phyloP scores from a whole-genome alignment of 768 basidiomycete genomes.

The Tulasnella sp. region DNA sequence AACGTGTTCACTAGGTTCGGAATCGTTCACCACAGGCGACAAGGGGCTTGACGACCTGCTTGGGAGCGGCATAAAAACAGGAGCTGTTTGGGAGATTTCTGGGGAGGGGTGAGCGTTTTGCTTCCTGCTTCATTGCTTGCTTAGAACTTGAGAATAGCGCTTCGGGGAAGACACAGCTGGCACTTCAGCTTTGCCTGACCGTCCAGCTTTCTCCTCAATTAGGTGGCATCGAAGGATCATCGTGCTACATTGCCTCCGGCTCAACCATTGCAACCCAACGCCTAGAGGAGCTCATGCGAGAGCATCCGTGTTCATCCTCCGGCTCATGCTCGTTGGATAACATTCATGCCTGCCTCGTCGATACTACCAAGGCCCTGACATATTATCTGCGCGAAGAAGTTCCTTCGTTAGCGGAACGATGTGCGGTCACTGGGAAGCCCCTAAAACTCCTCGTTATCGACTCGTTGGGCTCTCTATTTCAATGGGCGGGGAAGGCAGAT shows the following conservation, averaged over 20 bases:
- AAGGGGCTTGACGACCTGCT: conserved; percentile 58
- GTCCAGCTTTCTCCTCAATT: conserved; percentile 62
- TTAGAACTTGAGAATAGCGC: conserved; percentile 50
- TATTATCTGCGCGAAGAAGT: conserved; percentile 53
- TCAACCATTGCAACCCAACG: conserved; percentile 63
- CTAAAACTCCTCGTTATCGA: conserved; percentile 82
- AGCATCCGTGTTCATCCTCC: conserved; percentile 47
- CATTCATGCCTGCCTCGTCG: conserved; percentile 57
- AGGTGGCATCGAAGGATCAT: conserved; percentile 60
- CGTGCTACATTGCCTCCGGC: conserved; percentile 75
- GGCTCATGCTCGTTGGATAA: conserved; percentile 48
- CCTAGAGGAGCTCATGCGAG: conserved; percentile 58
- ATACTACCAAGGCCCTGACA: conserved; percentile 46
- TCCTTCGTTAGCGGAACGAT: conserved; percentile 48
- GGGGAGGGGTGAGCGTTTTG: conserved; percentile 70
- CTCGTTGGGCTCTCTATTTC: conserved; percentile 81
- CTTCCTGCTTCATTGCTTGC: not conserved
- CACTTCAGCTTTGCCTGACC: conserved; percentile 73
- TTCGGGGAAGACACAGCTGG: conserved; percentile 91
- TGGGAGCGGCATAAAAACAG: conserved; percentile 73
- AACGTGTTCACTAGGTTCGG: conserved; percentile 34
- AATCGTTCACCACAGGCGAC: conserved; percentile 72
- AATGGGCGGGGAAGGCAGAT: conserved; percentile 55
- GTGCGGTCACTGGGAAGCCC: conserved; percentile 44
- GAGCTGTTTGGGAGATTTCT: conserved; percentile 81